Base-by-base conservation (phyloP, 495 filamentous ascomycete species). In the Aspergillus incahuasiensis region DNA sequence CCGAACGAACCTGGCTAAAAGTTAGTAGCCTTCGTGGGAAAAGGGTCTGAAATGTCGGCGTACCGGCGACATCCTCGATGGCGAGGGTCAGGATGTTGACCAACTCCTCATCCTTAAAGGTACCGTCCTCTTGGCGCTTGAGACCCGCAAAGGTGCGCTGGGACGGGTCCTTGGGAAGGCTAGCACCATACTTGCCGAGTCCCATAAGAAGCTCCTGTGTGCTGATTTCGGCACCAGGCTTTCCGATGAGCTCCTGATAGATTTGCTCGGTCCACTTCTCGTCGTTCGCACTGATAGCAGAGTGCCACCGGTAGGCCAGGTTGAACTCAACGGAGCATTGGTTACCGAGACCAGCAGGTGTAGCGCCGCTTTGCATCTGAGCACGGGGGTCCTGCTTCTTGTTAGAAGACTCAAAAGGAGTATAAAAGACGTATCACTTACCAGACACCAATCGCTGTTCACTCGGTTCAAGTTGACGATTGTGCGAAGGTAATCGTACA, bases 401-500 rank as follows among this genome's bases (percentile, higher is more conserved):
- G 25, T 56, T 44, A 56, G 52, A 41, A 0, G 12, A 21, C 30
- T 12, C 32, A 25, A 21, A 19, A 0, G 3, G 18, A 21, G 16
- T n/a, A 45, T 2, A 9, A 1, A 24, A 4, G 2, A 21, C 9
- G 22, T 46, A n/a, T n/a, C 15, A 19, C 63, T 57, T 63, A 90
- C 86, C 45, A 95, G 75, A 20, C 86, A 90, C 89, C 90, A 95
- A 4, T 83, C 87, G 12, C 86, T 86, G 62, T 86, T 82, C 48
- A 79, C 81, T 38, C 87, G 79, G 71, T 92, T 92, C 54, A 91
- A 68, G 65, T 91, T 92, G 68, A 94, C 77, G 59, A 95, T 91
- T 18, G 88, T 90, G 22, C 90, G 84, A 35, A 95, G 79, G 65
- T 95, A 95, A 63, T 95, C 90, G 54, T 88, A 79, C 30, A 94